These are phyloP conservation scores for Picea mariana DNA, from an alignment of 83 land plant genomes.

Conservation along the genomic window DNA sequence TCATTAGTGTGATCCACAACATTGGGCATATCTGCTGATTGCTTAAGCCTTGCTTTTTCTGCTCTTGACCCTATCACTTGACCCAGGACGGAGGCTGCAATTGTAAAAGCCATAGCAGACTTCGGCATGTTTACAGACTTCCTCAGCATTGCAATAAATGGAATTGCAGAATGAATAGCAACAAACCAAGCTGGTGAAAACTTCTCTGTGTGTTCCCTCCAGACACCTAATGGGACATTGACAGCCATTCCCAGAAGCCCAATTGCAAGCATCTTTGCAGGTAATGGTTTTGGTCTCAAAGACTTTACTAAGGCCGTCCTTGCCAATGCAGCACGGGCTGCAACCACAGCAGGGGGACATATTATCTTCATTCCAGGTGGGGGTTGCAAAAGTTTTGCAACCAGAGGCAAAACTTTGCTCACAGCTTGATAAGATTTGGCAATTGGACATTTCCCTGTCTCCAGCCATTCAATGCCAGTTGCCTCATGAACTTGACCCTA, in stretches of 20 bases:
- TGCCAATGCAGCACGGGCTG: conserved; percentile 89
- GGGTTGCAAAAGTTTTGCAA: conserved; percentile 72
- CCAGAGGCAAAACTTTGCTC: conserved; percentile 80
- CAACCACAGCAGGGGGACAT: conserved; percentile 94
- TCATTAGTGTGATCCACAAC: neutral
- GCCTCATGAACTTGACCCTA: conserved; percentile 51
- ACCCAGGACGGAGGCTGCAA: conserved; percentile 85
- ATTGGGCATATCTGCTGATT: conserved; percentile 10
- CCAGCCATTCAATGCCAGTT: conserved; percentile 83
- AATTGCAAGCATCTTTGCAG: conserved; percentile 79
- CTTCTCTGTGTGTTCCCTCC: conserved; percentile 91
- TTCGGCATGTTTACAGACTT: conserved; percentile 95
- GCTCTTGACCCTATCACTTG: conserved; percentile 96
- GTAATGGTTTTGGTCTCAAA: conserved; percentile 85
- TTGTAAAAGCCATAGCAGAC: conserved; percentile 85
- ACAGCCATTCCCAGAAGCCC: conserved; percentile 90
- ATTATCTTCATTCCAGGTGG: conserved; percentile 74
- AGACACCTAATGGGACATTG: conserved; percentile 91
- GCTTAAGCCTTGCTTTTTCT: conserved; percentile 64
- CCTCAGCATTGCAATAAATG: conserved; percentile 89
- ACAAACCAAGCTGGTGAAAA: conserved; percentile 93
- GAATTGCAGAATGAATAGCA: conserved; percentile 29
- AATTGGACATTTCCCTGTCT: conserved; percentile 93
- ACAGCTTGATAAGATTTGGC: conserved; percentile 95
- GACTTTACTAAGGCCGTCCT: conserved; percentile 79